phyloP scores from a whole-genome alignment of 1,284 basidiomycete genomes.

The Ustilago hordei region DNA sequence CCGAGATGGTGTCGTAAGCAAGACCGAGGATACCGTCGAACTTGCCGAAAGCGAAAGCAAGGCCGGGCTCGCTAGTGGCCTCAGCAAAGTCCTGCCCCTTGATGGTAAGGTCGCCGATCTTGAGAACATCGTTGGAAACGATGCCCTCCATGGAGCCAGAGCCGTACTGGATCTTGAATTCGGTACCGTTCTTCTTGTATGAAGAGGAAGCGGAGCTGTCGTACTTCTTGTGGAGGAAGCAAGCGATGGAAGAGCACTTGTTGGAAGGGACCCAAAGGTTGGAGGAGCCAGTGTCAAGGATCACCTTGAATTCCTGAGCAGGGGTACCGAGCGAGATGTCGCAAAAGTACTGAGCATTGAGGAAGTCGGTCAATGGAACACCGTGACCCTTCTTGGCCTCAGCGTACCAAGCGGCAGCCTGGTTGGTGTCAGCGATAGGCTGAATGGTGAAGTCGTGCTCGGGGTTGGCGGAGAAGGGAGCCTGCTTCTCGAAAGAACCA shows the following conservation, averaged over 20 bases:
- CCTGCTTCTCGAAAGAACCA: slow-evolving; percentile 55
- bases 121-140: slow-evolving; percentile 85
- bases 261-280: slow-evolving; percentile 94
- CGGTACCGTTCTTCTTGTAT: slow-evolving; percentile 90
- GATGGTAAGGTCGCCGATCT: slow-evolving; percentile 86
- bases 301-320: slow-evolving; percentile 79
- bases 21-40: slow-evolving; percentile 95
- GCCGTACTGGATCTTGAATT: slow-evolving; percentile 94
- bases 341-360: slow-evolving; percentile 97
- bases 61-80: slow-evolving; percentile 94
- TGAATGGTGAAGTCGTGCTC: slow-evolving; percentile 74
- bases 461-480: slow-evolving; percentile 71
- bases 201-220: slow-evolving; percentile 84
- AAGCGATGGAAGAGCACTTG: slow-evolving; percentile 93
- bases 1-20: slow-evolving; percentile 94
- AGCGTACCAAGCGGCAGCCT: slow-evolving; percentile 54
- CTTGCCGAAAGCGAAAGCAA: slow-evolving; percentile 92
- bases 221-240: slow-evolving; percentile 96
- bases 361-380: slow-evolving; percentile 92
- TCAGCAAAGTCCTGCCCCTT: slow-evolving; percentile 91
- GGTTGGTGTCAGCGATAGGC: slow-evolving; percentile 58
- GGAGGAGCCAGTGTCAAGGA: slow-evolving; percentile 88
- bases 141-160: slow-evolving; percentile 97
- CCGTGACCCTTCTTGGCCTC: slow-evolving; percentile 80
- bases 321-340: slow-evolving; percentile 87